Conservation (phyloP, 345 rosid genomes). For the Brassica nigra region DNA sequence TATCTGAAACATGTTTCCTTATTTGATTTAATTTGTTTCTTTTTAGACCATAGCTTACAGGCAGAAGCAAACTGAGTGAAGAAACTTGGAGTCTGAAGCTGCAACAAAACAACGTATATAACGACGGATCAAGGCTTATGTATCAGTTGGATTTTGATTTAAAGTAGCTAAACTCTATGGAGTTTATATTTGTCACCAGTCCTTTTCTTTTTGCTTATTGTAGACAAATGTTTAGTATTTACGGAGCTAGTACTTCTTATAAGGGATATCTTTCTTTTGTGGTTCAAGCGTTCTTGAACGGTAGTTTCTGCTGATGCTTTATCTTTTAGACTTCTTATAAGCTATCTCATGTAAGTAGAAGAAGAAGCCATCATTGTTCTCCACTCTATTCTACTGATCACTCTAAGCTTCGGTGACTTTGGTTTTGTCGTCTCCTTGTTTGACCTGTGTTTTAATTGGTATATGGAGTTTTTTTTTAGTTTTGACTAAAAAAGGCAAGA, state of each 20-base stretch:
- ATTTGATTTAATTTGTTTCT: neutral
- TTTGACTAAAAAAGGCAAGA: neutral
- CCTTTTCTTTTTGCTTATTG: neutral
- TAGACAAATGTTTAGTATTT: slow-evolving; percentile 17
- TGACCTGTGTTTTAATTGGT: neutral
- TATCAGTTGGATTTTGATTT: slow-evolving; percentile 14
- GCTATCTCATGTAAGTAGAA: neutral
- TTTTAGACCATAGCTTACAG: slow-evolving; percentile 39
- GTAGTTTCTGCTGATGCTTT: neutral
- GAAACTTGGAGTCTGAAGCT: slow-evolving; percentile 27
- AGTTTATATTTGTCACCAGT: neutral
- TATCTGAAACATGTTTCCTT: slow-evolving; percentile 21
- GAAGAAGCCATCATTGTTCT: slow-evolving; percentile 24
- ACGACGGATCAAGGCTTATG: slow-evolving; percentile 26
- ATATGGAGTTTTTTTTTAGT: neutral
- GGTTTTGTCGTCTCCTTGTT: slow-evolving; percentile 56
- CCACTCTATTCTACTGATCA: slow-evolving; percentile 15
- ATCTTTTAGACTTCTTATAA: neutral
- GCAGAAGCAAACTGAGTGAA: slow-evolving; percentile 36
- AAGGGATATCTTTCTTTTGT: neutral
- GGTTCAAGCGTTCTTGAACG: neutral
- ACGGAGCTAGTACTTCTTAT: neutral
- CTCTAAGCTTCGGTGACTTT: slow-evolving; percentile 58
- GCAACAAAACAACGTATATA: slow-evolving; percentile 18
- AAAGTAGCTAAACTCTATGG: slow-evolving; percentile 10